Evolutionary conservation across 2,329 filamentous ascomycete species (phyloP), one percentile per base, ranked within the genome.

Genomic region (Sarocladiaceae sp.): DNA sequence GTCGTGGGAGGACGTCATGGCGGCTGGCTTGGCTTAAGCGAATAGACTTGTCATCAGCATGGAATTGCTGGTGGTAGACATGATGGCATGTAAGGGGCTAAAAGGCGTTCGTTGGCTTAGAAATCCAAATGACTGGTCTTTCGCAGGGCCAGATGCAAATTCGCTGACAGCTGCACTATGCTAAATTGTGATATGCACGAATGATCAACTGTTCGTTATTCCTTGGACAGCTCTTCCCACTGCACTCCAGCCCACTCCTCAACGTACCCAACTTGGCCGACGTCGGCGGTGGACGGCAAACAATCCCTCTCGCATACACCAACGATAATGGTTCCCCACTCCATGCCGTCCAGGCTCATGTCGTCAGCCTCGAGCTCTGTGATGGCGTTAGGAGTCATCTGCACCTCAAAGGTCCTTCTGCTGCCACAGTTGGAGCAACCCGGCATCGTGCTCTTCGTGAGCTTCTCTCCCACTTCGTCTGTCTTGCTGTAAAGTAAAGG

Each of bases 191-290:
- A 48, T 33, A 22, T 33, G 29, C 29, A 33, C 15, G 29, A 8
- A 57, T 58, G 63, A 57, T 65, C 62, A 56, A 62, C 26, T 17
- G 22, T 54, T 58, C 58, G 67, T 50, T 69, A 65, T 23, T 58
- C 56, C 62, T 71, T 75, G 28, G 65, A 66, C 56, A 83, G 62
- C 69, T 97, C 92, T 71, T 99, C 94, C 94, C 93, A 99, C 70
- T 99, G 94, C 57, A 97, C 94, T 6, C 93, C 94, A n/a, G 82
- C 84, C 93, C 94, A 99, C 70, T 99, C 94, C 74, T 97, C 94
- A 17, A 91, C 63, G 70, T 95, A 97, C 1, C 86, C 89, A 1
- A 84, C 80, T 62, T 84, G 78, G 0, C 84, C 87, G 31, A 78
- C 73, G 12, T 70, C 68, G 6, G 83, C 77, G 1, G 80, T 79